Percentiles rank a stretch among this genome's conserved stretches.
phyloP scores from a whole-genome alignment of 2,329 filamentous ascomycete species.

The Lojkania enalia region DNA sequence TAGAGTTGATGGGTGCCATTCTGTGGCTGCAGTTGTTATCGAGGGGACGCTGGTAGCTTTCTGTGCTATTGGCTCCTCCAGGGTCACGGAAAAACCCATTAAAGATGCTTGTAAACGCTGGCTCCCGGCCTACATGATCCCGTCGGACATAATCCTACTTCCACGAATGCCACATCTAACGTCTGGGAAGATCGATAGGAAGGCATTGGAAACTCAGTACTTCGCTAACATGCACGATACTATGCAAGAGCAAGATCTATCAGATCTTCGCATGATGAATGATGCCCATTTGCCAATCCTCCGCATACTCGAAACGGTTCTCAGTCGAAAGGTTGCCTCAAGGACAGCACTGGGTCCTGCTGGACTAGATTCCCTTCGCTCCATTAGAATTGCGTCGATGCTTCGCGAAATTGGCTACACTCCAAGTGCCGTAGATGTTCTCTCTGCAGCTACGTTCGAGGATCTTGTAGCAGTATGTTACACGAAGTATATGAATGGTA shows the following conservation, averaged over 20 bases:
- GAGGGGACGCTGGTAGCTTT: slow-evolving; percentile 74
- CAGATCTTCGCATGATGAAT: background rate
- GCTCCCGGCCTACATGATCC: slow-evolving; percentile 84
- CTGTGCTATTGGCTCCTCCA: slow-evolving; percentile 59
- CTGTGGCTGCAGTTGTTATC: slow-evolving; percentile 68
- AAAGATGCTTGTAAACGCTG: slow-evolving; percentile 67
- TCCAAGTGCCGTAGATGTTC: slow-evolving; percentile 62
- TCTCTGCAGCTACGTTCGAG: slow-evolving; percentile 58
- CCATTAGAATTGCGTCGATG: slow-evolving; percentile 65
- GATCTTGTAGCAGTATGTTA: slow-evolving; percentile 26
- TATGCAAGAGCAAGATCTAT: slow-evolving; percentile 1
- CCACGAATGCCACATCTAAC: slow-evolving; percentile 71
- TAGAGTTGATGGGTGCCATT: slow-evolving; percentile 54
- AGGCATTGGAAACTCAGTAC: slow-evolving; percentile 62
- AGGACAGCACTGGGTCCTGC: slow-evolving; percentile 54
- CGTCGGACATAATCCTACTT: slow-evolving; percentile 69
- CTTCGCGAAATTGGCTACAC: slow-evolving; percentile 62
- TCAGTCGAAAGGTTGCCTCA: slow-evolving; percentile 45
- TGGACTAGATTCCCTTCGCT: slow-evolving; percentile 68
- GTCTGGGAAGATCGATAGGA: slow-evolving; percentile 82
- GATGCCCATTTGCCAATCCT: slow-evolving; percentile 36
- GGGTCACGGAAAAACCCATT: slow-evolving; percentile 51
- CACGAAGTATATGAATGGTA: slow-evolving; percentile 6
- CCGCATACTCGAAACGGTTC: slow-evolving; percentile 45
- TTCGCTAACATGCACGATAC: slow-evolving; percentile 19